Conservation (phyloP, 2,329 filamentous ascomycete species). For the Ceratocystis colombiana region DNA sequence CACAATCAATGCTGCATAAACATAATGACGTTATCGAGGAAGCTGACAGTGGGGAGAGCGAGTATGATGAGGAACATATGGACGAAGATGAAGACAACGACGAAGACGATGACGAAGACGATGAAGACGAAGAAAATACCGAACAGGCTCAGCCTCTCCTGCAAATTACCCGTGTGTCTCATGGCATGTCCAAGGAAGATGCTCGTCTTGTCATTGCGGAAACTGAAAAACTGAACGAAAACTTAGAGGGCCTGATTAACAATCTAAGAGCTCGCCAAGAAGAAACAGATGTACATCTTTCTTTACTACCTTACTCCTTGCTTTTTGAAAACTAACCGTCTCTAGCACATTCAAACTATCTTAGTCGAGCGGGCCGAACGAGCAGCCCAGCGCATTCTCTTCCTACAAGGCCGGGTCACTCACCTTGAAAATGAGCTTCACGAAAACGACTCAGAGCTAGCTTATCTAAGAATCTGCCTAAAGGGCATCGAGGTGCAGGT, state of each 20-base stretch:
- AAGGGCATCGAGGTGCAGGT: constrained; percentile 53
- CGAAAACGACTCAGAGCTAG: constrained; percentile 50
- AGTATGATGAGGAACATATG: neutral
- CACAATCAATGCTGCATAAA: constrained; percentile 1
- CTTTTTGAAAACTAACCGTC: constrained; percentile 29
- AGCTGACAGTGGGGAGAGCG: constrained; percentile 5
- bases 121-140: neutral
- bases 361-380: constrained; percentile 49
- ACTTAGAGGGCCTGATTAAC: constrained; percentile 41
- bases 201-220: constrained; percentile 30
- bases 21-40: constrained; percentile 4
- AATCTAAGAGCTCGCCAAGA: constrained; percentile 47
- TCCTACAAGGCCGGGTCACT: constrained; percentile 48
- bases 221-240: constrained; percentile 38
- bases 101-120: constrained; percentile 5
- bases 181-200: constrained; percentile 27
- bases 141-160: neutral
- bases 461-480: constrained; percentile 51
- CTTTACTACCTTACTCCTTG: neutral
- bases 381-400: constrained; percentile 48
- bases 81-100: constrained; percentile 10
- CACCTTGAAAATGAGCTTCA: constrained; percentile 50
- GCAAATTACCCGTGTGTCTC: neutral
- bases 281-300: constrained; percentile 43
- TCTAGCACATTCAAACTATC: constrained; percentile 51